These are phyloP conservation scores for Globisporangium polare DNA, from an alignment of 352 stramenopile species.

Conservation along the genomic window DNA sequence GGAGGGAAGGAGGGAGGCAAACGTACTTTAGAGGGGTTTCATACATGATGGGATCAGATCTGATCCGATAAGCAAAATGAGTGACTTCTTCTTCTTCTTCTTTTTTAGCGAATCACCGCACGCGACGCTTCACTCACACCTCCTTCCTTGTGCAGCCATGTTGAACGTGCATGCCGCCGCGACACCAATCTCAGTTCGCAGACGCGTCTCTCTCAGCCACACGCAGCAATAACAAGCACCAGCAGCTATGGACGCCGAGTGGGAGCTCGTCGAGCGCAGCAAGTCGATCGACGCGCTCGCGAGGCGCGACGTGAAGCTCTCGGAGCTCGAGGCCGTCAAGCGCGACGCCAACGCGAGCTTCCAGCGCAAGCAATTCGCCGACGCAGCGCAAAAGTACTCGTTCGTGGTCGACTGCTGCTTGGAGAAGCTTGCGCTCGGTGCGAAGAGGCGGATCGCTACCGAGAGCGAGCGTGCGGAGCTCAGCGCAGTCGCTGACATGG, in stretches of 20 bases:
- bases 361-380: slow-evolving; percentile 31
- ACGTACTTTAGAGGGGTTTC: too few species aligned
- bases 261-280: slow-evolving; percentile 21
- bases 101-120: slow-evolving; percentile 4
- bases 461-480: background rate
- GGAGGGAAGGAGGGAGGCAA: background rate
- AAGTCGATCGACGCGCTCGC: slow-evolving; percentile 13
- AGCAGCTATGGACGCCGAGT: slow-evolving; percentile 20
- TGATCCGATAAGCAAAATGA: slow-evolving; percentile 6
- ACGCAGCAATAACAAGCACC: background rate
- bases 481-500: slow-evolving; percentile 22
- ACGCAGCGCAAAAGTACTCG: slow-evolving; percentile 52
- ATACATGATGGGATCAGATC: too few species aligned
- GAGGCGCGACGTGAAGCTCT: slow-evolving; percentile 16
- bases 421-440: background rate
- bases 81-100: too few species aligned
- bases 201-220: background rate
- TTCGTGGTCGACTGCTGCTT: slow-evolving; percentile 23
- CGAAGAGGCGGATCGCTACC: background rate
- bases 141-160: background rate
- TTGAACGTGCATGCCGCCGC: background rate
- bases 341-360: slow-evolving; percentile 56
- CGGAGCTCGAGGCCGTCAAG: slow-evolving; percentile 41
- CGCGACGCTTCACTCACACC: slow-evolving; percentile 6
- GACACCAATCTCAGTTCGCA: background rate